Evolutionary conservation across 2,329 filamentous ascomycete species (phyloP), one percentile per base, ranked within the genome.

Genomic region (Aspergillus brunneoviolaceus): DNA sequence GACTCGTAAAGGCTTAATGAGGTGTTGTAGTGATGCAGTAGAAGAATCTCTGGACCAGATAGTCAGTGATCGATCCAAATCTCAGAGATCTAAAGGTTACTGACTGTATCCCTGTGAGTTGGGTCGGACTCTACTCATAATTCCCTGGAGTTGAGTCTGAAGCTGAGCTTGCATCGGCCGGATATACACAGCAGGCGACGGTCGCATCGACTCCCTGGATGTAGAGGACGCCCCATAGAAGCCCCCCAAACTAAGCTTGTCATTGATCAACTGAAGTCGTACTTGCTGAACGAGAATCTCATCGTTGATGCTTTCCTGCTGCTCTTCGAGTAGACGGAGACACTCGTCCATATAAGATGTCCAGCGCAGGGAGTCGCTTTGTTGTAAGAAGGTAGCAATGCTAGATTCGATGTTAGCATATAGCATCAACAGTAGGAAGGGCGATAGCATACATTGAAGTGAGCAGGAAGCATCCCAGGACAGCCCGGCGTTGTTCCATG

Each of bases 321-420:
- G 71, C 27, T 77, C 73, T 5, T 77, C 74, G 0, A 89, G 70
- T 0, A 76, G 63, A 7, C 77, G 70, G 0, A 88, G 73, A 35
- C 80, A 84, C 19, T 87, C 84, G 21, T 86, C 84, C 75, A 88
- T 81, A 51, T 85, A 80, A 0, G 80, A 65, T 0, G 81, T 86
- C 86, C 85, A 89, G 1, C 75, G 77, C 51, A 88, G 74, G 0
- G 78, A 64, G 55, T 87, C 83, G 52, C 80, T 76, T 51, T 79
- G 79, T 33, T 79, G 79, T 16, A 84, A 73, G 53, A 78, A 81
- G 1, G 72, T 72, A 4, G 78, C 70, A 55, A 76, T 69, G 29
- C 80, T 83, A 45, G 19, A 3, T 63, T 69, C 60, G 16, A 27
- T 4, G 33, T 53, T 53, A 53, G 51, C 1, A 5, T 10, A 7